These are phyloP conservation scores for Amanita pseudoporphyria DNA, from an alignment of 768 basidiomycete species.

Conservation along the genomic window DNA sequence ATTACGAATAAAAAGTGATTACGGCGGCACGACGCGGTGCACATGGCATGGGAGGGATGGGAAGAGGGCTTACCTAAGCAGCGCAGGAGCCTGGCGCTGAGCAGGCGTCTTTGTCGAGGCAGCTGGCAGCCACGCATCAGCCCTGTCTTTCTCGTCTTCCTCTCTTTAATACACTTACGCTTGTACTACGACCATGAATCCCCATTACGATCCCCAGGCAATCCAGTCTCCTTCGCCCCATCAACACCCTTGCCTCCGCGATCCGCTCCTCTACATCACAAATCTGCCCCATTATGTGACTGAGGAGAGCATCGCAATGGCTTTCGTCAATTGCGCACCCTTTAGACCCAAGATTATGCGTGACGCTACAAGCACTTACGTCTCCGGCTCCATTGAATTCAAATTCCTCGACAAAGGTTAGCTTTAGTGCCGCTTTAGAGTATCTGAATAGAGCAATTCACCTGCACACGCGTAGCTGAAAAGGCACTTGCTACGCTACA, in stretches of 20 bases:
- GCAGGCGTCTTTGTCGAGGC: conserved; percentile 16
- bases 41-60: not conserved
- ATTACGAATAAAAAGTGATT: not conserved
- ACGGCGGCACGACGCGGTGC: not conserved
- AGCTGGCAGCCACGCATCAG: conserved; percentile 14
- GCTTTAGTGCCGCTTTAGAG: conserved; percentile 12
- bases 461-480: conserved; percentile 46
- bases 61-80: conserved; percentile 1
- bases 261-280: conserved; percentile 74
- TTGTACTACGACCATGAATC: conserved; percentile 34
- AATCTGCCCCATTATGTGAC: conserved; percentile 63
- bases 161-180: conserved; percentile 4
- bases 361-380: conserved; percentile 39
- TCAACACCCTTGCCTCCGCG: conserved; percentile 78
- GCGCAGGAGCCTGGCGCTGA: not conserved
- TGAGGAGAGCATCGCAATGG: conserved; percentile 68
- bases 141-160: conserved; percentile 2
- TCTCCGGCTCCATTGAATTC: conserved; percentile 78
- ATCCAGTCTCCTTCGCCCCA: conserved; percentile 27
- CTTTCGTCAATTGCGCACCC: conserved; percentile 68
- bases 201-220: conserved; percentile 25
- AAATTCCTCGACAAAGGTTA: conserved; percentile 72
- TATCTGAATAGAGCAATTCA: not conserved
- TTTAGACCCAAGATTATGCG: conserved; percentile 72
- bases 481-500: conserved; percentile 83